Percentiles rank a stretch among this genome's conserved stretches.
Evolutionary conservation across 2,329 filamentous ascomycete genomes (phyloP).

Genomic region (Fusarium poae): DNA sequence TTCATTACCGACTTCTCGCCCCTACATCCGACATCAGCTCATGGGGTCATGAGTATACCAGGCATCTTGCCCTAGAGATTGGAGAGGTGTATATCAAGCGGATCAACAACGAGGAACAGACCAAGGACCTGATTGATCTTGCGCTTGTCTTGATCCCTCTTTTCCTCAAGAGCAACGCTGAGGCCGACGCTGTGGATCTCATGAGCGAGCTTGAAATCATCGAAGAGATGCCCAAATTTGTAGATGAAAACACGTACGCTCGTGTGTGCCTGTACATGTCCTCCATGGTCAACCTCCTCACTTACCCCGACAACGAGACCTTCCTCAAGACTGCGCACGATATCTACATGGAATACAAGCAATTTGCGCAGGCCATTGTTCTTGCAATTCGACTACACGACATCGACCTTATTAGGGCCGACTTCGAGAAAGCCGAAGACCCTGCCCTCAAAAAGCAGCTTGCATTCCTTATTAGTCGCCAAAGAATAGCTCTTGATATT

Average conservation of each 20-base stretch:
- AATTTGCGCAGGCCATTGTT: slow-evolving; percentile 92
- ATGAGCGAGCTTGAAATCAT: slow-evolving; percentile 99
- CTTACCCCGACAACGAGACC: slow-evolving; percentile 95
- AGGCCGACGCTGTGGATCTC: slow-evolving; percentile 96
- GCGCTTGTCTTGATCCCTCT: slow-evolving; percentile 88
- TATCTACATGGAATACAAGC: slow-evolving; percentile 94
- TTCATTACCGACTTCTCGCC: slow-evolving; percentile 93
- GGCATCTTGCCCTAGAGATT: slow-evolving; percentile 94
- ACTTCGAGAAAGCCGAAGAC: slow-evolving; percentile 85
- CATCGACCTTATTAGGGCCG: slow-evolving; percentile 81
- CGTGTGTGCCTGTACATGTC: slow-evolving; percentile 98
- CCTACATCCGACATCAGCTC: slow-evolving; percentile 93
- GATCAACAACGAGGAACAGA: slow-evolving; percentile 85
- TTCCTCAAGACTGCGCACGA: slow-evolving; percentile 93
- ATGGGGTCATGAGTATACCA: slow-evolving; percentile 98
- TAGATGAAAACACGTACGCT: slow-evolving; percentile 94
- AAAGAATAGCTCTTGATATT: slow-evolving; percentile 86
- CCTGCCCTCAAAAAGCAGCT: slow-evolving; percentile 90
- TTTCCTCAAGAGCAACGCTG: slow-evolving; percentile 96
- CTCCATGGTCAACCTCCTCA: slow-evolving; percentile 97
- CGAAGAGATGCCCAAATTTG: slow-evolving; percentile 86
- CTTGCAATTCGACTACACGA: slow-evolving; percentile 95
- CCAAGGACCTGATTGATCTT: slow-evolving; percentile 86
- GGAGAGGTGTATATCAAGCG: slow-evolving; percentile 93
- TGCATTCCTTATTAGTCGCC: slow-evolving; percentile 90